Evolutionary conservation across 257 asterid species (phyloP).

Genomic region (Solanum dulcamara): DNA sequence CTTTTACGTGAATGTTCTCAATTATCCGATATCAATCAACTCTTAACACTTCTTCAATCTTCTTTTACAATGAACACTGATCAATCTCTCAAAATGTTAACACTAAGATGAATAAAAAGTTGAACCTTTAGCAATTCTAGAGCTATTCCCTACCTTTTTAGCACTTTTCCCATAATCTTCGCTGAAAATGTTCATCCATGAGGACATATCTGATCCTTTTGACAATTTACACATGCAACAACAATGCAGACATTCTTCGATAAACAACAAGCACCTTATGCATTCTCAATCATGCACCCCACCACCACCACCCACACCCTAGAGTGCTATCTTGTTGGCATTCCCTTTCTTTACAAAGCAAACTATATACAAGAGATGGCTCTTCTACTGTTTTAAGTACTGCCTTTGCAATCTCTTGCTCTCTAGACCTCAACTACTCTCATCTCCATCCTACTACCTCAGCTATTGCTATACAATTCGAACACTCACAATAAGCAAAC

Average conservation of each 20-base stretch:
- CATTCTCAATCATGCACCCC: neutral
- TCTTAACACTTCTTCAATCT: neutral
- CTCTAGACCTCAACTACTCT: neutral
- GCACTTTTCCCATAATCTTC: neutral
- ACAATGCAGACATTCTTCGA: neutral
- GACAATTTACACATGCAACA: neutral
- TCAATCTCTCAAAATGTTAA: neutral
- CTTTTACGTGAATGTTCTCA: neutral
- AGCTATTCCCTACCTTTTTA: neutral
- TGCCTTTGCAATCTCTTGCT: neutral
- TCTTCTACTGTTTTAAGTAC: neutral
- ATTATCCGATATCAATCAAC: neutral
- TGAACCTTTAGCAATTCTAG: neutral
- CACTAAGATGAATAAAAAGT: neutral
- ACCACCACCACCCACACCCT: neutral
- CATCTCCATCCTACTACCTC: neutral
- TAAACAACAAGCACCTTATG: neutral
- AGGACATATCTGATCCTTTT: neutral
- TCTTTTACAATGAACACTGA: neutral
- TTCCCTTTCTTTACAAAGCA: neutral
- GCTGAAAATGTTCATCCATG: neutral
- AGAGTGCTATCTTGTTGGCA: neutral
- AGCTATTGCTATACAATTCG: neutral
- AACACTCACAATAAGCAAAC: neutral
- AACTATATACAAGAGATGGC: neutral